These are phyloP conservation scores for Salix caprea DNA, from an alignment of 345 rosid species.

Conservation along the genomic window DNA sequence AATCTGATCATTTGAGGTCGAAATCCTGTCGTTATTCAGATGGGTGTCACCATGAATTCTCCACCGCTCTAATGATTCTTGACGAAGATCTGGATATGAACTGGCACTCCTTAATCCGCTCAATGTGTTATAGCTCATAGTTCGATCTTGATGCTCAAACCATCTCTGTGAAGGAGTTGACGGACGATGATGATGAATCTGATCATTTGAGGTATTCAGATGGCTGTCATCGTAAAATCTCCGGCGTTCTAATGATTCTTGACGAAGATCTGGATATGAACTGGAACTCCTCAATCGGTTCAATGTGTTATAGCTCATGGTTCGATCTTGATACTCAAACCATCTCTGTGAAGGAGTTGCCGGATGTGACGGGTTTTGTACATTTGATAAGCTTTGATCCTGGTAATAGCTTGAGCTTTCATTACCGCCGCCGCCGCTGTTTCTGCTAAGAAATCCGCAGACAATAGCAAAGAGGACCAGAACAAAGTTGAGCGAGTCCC, in stretches of 20 bases:
- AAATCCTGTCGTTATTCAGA: conserved; percentile 20
- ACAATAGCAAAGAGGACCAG: conserved; percentile 74
- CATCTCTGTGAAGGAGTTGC: conserved; percentile 36
- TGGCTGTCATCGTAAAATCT: conserved; percentile 69
- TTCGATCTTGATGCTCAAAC: conserved; percentile 40
- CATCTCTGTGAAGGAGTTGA: conserved; percentile 36
- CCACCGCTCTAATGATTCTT: conserved; percentile 50
- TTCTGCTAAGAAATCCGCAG: conserved; percentile 65
- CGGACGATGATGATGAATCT: not conserved
- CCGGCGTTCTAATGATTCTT: conserved; percentile 50
- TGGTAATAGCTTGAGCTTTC: conserved; percentile 10
- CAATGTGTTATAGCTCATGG: conserved; percentile 22
- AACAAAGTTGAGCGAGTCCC: conserved; percentile 71
- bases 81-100: conserved; percentile 81
- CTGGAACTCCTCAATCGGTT: conserved; percentile 55
- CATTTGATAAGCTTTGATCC: conserved; percentile 25
- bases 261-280: conserved; percentile 81
- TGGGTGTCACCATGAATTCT: conserved; percentile 67
- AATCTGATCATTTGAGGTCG: conserved; percentile 19
- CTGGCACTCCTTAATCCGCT: conserved; percentile 55
- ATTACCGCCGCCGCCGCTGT: conserved; percentile 7
- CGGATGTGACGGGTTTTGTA: conserved; percentile 24
- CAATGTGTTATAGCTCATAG: conserved; percentile 22
- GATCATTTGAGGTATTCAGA: too few relatives aligned
- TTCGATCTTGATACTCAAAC: conserved; percentile 40